Evolutionary conservation across 495 filamentous ascomycete genomes (phyloP).

Genomic region (Penicillium goetzii): DNA sequence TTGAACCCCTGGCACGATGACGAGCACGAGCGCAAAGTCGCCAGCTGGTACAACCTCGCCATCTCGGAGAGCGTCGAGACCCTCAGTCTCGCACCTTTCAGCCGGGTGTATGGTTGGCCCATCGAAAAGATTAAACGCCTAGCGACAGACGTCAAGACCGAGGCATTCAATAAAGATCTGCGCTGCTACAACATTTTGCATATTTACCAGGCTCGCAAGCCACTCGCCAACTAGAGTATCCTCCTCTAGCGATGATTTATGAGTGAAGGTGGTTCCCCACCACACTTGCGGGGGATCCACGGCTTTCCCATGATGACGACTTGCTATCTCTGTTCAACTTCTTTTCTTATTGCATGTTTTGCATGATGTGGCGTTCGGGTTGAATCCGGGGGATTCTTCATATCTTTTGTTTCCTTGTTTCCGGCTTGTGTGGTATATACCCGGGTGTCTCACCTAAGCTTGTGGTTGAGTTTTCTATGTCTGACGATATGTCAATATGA

Average conservation of each 20-base stretch:
- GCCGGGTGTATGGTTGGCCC: conserved; percentile 64
- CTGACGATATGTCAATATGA: conserved; percentile 1
- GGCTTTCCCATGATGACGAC: conserved; percentile 11
- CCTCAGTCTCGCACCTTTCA: conserved; percentile 75
- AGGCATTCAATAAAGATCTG: conserved; percentile 70
- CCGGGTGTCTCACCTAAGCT: conserved; percentile 23
- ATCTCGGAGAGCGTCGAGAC: conserved; percentile 73
- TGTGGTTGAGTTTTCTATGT: conserved; percentile 15
- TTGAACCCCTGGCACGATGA: conserved; percentile 80
- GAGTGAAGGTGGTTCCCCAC: not conserved
- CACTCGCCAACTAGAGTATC: conserved; percentile 20
- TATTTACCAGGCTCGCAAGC: conserved; percentile 53
- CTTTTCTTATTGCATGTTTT: conserved; percentile 1
- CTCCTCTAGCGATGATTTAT: not conserved
- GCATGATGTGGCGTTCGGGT: conserved; percentile 10
- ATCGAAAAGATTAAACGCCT: conserved; percentile 67
- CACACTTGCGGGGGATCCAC: not conserved
- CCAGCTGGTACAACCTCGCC: conserved; percentile 84
- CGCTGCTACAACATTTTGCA: conserved; percentile 76
- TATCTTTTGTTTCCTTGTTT: conserved; percentile 18
- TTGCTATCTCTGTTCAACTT: conserved; percentile 15
- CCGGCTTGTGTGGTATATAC: conserved; percentile 31
- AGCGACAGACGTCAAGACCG: conserved; percentile 62
- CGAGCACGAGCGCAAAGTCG: conserved; percentile 68
- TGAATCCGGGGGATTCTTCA: conserved; percentile 5